phyloP scores from a whole-genome alignment of 2,329 filamentous ascomycete genomes.

The Dothistroma pini region DNA sequence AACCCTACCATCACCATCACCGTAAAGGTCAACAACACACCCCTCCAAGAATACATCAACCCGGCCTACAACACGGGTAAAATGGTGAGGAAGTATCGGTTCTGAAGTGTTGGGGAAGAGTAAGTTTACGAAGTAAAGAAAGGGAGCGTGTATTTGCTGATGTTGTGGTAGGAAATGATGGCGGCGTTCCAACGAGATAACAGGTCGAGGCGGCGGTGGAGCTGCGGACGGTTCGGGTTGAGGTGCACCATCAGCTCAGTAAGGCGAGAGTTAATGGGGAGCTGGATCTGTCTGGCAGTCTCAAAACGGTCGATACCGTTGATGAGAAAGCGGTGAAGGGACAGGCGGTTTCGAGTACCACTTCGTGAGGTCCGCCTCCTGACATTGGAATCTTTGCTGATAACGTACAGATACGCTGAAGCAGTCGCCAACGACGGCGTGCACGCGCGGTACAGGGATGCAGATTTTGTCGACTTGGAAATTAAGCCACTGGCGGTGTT shows the following conservation, averaged over 20 bases:
- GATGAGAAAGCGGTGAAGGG: slow-evolving; percentile 25
- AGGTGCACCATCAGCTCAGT: slow-evolving; percentile 2
- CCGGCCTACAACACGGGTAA: neutral
- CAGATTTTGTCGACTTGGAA: neutral
- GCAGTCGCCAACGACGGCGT: neutral
- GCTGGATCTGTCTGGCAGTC: neutral
- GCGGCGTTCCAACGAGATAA: neutral
- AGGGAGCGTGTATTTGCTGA: no score
- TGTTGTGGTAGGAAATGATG: slow-evolving; percentile 2
- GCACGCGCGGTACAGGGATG: neutral
- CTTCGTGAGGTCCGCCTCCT: neutral
- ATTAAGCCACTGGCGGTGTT: neutral
- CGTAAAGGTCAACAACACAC: neutral
- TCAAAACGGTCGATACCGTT: slow-evolving; percentile 6
- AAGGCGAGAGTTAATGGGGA: neutral
- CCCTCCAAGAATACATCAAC: neutral
- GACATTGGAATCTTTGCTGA: neutral
- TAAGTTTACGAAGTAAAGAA: no score
- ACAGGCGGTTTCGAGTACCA: slow-evolving; percentile 18
- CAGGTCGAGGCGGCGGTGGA: neutral
- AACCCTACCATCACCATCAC: neutral
- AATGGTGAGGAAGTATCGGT: slow-evolving; percentile 8
- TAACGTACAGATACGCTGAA: neutral
- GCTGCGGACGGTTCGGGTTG: slow-evolving; percentile 16
- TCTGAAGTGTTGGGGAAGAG: slow-evolving; percentile 10